phyloP scores from a whole-genome alignment of 2,329 filamentous ascomycete genomes.

The Cercospora sp. region DNA sequence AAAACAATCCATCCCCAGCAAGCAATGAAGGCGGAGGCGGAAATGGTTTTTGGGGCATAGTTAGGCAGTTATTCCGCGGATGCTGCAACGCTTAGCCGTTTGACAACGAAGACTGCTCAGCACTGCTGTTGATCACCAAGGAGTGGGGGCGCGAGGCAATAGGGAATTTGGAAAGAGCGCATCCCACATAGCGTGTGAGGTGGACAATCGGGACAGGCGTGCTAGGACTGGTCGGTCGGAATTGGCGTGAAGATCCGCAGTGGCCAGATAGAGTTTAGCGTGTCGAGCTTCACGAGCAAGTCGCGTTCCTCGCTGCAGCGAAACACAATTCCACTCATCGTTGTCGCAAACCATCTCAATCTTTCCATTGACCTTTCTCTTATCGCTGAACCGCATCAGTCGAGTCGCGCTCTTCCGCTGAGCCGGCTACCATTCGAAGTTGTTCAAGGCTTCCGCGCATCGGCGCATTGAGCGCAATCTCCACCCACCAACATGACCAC shows the following conservation, averaged over 20 bases:
- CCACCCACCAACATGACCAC: constrained; percentile 25
- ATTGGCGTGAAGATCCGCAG: not conserved
- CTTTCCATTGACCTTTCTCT: not conserved
- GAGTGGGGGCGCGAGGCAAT: not conserved
- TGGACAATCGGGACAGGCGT: not conserved
- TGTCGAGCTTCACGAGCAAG: not conserved
- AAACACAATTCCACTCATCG: not conserved
- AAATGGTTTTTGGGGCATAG: too few relatives aligned
- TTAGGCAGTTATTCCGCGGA: too few relatives aligned
- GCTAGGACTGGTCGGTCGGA: not conserved
- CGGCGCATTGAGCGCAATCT: constrained; percentile 1
- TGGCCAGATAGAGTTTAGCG: not conserved
- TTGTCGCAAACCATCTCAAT: constrained; percentile 1
- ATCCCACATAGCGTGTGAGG: not conserved
- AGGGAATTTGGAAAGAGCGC: not conserved
- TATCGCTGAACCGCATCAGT: not conserved
- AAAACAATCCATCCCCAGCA: too few relatives aligned
- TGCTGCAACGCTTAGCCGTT: too few relatives aligned
- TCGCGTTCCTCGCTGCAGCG: constrained; percentile 2
- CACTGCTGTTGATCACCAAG: not conserved
- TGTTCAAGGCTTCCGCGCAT: not conserved
- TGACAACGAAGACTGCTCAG: too few relatives aligned
- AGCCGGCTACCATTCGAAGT: too few relatives aligned
- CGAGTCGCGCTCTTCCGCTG: not conserved
- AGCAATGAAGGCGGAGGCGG: too few relatives aligned